Evolutionary conservation across 1,284 basidiomycete genomes (phyloP), one percentile per base, ranked within the genome.

Genomic region (Malassezia pachydermatis): DNA sequence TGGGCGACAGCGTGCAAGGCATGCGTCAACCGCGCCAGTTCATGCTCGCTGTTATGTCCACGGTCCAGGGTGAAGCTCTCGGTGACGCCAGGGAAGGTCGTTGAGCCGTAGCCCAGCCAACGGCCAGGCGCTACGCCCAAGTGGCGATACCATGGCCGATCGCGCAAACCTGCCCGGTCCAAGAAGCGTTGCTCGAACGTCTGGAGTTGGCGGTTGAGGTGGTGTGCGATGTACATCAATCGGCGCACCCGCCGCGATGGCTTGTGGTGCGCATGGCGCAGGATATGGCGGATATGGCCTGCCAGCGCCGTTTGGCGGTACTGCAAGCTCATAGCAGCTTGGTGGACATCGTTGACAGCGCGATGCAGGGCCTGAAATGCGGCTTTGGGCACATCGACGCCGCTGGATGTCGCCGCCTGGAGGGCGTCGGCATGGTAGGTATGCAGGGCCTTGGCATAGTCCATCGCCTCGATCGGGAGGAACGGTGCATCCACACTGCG

Each of bases 111-210:
- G 3, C 87, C 73, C 24, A 87, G 78, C 81, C 84, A 89, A 63
- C 84, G 83, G 22, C 88, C 89, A 6, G 90, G 89, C 5, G 88
- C 86, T 29, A 89, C 86, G 33, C 80, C 86, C 42, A 92, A 77
- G 73, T 90, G 85, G 66, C 77, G 77, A 70, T 81, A 90, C 87
- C 87, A 90, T 67, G 86, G 81, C 28, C 75, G 37, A 4, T 72
- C 68, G 40, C 70, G 82, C 41, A 86, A 76, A 0, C 90, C 90
- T 59, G 84, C 76, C 7, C 36, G 23, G 5, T 81, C 81, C 59
- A 92, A 82, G 73, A 95, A 88, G 9, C 86, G 87, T 45, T 78
- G 78, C 72, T 95, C 90, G 61, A 92, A 92, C 3, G 73, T 65
- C 27, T 78, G 75, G 27, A 90, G 74, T 70, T 82, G 83, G 73